A percentile compares a stretch with the other conserved stretches of the same genome.
phyloP scores from a whole-genome alignment of 805 yeast species.

The Yarrowia bubula region DNA sequence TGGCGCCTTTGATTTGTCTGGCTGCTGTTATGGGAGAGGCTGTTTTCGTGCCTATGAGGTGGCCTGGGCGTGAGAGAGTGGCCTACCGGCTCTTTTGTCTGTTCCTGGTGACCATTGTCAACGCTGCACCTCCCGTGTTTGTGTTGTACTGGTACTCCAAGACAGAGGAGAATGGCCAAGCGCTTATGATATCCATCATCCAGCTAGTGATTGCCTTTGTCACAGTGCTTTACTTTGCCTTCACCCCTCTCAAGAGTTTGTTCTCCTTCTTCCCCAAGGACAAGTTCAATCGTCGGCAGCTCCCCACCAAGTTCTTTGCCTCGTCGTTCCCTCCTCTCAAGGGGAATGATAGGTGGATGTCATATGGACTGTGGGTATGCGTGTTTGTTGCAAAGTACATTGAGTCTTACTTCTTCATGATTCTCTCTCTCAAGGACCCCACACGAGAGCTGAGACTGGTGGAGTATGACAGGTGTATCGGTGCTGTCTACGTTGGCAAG shows the following conservation, averaged over 20 bases:
- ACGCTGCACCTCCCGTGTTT: conserved; percentile 52
- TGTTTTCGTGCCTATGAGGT: conserved; percentile 93
- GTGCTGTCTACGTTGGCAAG: conserved; percentile 83
- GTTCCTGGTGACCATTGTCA: conserved; percentile 52
- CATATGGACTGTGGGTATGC: conserved; percentile 83
- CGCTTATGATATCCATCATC: conserved; percentile 53
- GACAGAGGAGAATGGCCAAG: conserved; percentile 43
- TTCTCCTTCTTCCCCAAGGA: conserved; percentile 85
- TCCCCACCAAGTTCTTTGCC: conserved; percentile 93
- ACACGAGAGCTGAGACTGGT: conserved; percentile 81
- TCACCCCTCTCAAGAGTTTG: conserved; percentile 95
- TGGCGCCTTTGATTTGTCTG: conserved; percentile 79
- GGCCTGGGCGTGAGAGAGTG: conserved; percentile 99
- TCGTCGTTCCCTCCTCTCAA: conserved; percentile 77
- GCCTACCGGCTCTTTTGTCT: conserved; percentile 81
- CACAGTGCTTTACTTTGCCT: conserved; percentile 80
- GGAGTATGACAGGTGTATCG: conserved; percentile 88
- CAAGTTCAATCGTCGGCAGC: conserved; percentile 79
- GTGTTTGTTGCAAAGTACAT: conserved; percentile 84
- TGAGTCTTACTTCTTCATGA: conserved; percentile 92
- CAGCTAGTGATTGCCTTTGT: conserved; percentile 62
- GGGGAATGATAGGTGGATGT: conserved; percentile 95
- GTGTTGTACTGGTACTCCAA: conserved; percentile 46
- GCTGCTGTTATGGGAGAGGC: conserved; percentile 88
- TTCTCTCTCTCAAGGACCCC: conserved; percentile 88